Evolutionary conservation across 1,139 yeast genomes (phyloP), one percentile per base, ranked within the genome.

Genomic region (Wickerhamomyces sp.): DNA sequence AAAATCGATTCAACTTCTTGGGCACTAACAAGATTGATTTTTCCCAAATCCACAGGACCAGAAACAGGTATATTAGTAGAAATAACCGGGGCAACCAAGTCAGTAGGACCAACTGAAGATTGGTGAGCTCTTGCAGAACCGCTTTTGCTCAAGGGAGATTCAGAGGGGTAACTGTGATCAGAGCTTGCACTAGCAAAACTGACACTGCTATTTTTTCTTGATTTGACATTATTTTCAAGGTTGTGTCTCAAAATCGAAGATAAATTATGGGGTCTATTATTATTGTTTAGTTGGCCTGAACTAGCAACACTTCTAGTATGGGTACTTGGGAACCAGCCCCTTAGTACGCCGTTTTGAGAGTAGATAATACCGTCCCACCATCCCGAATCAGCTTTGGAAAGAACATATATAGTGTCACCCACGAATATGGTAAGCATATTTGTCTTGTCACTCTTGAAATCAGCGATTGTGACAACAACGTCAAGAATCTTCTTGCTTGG

Each of bases 281-380:
- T 31, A 25, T 22, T 29, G 36, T 17, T 27, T 31, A 21, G 39
- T 38, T 17, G 44, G 42, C 5, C 39, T 15, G 33, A 33, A 38
- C 12, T 40, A 37, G 19, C 39, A 20, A 35, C 17, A 3, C 45
- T 26, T 34, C 76, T 66, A 15, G 76, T 77, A 57, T 72, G 76
- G 38, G 72, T 72, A 39, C 70, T 70, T n/a, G 90, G 89, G 59
- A 83, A 80, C 92, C 92, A 83, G 45, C 92, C 92, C 52, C 90
- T 65, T 14, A 64, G 59, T 10, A 72, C 60, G 14, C 33, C 46
- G 21, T 47, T 50, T 4, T 45, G 49, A 10, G 43, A 38, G 12
- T 74, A 54, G 2, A 70, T 55, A 10, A 81, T 70, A 4, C 90
- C 90, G 56, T 83, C 92, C 87, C 89, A 81, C 94, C 94, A 84